phyloP scores from a whole-genome alignment of 2,329 filamentous ascomycete genomes.

The Colletotrichum sp. region DNA sequence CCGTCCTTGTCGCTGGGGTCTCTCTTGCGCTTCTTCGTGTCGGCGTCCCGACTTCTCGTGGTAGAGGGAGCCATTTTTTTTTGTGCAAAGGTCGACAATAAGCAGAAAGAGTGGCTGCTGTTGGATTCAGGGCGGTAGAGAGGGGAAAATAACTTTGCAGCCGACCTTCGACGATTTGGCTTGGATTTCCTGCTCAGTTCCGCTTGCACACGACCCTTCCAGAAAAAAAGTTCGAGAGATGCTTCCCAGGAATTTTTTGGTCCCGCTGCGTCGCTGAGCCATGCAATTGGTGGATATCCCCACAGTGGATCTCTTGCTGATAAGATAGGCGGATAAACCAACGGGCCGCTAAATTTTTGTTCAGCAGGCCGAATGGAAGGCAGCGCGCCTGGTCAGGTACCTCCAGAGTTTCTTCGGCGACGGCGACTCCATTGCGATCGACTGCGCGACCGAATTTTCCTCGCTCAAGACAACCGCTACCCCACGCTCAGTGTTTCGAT shows the following conservation, averaged over 20 bases:
- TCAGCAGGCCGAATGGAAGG: not conserved
- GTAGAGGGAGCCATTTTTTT: slow-evolving; percentile 38
- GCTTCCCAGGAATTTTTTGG: slow-evolving; percentile 22
- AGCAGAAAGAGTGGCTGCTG: not conserved
- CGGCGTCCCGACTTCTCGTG: slow-evolving; percentile 36
- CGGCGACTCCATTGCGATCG: not conserved
- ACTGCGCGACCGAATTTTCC: not conserved
- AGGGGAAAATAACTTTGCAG: not conserved
- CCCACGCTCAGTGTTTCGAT: not conserved
- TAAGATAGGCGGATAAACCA: slow-evolving; percentile 22
- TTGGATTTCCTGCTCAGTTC: slow-evolving; percentile 13
- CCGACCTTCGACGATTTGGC: slow-evolving; percentile 1
- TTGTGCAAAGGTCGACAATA: not conserved
- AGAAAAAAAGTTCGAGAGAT: slow-evolving; percentile 22
- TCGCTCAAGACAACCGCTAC: not conserved
- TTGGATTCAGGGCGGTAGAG: not conserved
- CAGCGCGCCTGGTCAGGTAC: not conserved
- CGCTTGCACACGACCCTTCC: slow-evolving; percentile 6
- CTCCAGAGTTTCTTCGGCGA: slow-evolving; percentile 5
- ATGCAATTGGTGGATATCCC: slow-evolving; percentile 16
- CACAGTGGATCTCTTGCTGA: not conserved
- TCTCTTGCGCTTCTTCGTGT: slow-evolving; percentile 52
- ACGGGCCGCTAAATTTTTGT: slow-evolving; percentile 19
- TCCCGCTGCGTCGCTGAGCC: slow-evolving; percentile 16
- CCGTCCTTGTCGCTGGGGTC: slow-evolving; percentile 45